Conservation (phyloP, 1,284 basidiomycete genomes). For the Termitomyces sp. region DNA sequence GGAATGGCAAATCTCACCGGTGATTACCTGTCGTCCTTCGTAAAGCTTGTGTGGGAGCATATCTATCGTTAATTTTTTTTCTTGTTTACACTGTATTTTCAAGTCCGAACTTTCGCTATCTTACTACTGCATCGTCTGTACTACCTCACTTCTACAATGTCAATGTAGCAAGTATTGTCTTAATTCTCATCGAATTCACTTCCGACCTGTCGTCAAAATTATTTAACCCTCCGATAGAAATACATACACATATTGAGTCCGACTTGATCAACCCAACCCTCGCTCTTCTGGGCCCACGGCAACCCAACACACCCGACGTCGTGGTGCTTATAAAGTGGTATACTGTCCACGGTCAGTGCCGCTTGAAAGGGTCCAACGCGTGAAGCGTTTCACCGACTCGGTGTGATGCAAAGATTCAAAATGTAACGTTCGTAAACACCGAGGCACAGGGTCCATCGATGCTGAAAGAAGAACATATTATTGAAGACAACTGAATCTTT, state of each 20-base stretch:
- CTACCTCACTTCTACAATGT: background rate
- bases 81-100: constrained; percentile 17
- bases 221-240: background rate
- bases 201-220: background rate
- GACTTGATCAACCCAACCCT: background rate
- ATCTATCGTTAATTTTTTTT: constrained; percentile 4
- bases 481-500: background rate
- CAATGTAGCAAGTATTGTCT: background rate
- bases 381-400: background rate
- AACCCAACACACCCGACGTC: background rate
- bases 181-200: background rate
- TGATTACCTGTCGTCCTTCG: constrained; percentile 22
- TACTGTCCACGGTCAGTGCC: background rate
- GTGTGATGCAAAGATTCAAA: background rate
- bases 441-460: background rate
- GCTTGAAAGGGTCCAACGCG: background rate
- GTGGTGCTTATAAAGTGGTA: background rate
- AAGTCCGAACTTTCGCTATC: constrained; percentile 16
- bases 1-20: constrained; percentile 50
- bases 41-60: background rate
- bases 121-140: constrained; percentile 18
- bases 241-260: background rate
- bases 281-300: background rate
- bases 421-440: background rate
- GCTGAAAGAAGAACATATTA: background rate